A percentile compares a stretch with the other conserved stretches of the same genome.
Conservation (phyloP, 306 rosid genomes). For the Hippophae gyantsensis region DNA sequence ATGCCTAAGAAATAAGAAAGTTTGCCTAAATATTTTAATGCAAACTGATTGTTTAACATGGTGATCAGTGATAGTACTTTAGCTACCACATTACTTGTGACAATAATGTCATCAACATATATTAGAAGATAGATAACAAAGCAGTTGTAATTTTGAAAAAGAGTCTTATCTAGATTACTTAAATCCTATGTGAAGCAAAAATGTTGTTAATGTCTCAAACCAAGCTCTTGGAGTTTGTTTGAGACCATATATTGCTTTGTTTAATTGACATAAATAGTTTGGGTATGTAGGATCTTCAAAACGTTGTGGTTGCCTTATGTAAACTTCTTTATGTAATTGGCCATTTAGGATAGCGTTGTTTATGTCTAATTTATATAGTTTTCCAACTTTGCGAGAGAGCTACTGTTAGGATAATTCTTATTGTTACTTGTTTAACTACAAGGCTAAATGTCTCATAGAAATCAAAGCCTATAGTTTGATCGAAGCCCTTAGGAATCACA, state of each 20-base stretch:
- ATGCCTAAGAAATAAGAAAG: not conserved
- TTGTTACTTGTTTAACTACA: not conserved
- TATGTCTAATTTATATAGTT: not conserved
- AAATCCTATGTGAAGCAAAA: not conserved
- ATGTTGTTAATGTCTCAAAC: too few species aligned
- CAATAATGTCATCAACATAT: not conserved
- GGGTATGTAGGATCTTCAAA: not conserved
- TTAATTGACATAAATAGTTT: not conserved
- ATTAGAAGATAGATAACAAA: not conserved
- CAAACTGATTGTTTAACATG: not conserved
- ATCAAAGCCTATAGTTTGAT: not conserved
- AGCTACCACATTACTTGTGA: not conserved
- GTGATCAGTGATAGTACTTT: not conserved
- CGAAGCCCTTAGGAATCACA: not conserved
- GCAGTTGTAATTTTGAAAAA: not conserved
- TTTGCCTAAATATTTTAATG: not conserved
- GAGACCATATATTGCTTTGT: not conserved
- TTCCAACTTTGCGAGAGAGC: not conserved
- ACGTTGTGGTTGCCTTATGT: not conserved
- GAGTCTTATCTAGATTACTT: not conserved
- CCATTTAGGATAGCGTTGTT: not conserved
- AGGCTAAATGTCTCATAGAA: not conserved
- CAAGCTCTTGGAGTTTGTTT: not conserved
- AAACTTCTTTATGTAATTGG: not conserved
- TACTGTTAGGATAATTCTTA: not conserved